Base-by-base conservation (phyloP, 1,139 yeast genomes). In the Williopsis jadinii region DNA sequence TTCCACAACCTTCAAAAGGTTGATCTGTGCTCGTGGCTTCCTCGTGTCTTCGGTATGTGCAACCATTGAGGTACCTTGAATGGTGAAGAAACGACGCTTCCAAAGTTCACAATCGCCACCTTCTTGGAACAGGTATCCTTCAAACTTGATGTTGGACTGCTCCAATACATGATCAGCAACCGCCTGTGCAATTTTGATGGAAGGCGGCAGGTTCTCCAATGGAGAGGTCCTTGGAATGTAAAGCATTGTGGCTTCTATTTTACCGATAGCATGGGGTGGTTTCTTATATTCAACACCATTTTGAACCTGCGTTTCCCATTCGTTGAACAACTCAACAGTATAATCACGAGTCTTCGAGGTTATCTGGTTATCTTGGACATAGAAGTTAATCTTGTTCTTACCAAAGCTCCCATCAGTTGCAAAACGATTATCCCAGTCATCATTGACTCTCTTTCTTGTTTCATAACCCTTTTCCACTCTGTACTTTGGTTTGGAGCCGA, bases 391-490 rank as follows among this genome's bases (percentile, higher is more conserved):
- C 51, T 80, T 78, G 45, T 86, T 75, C 51, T 90, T 72, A 3
- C 86, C 95, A 67, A 85, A 87, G 10, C 95, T 84, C 1, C 97
- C 97, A 63, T 90, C 97, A 39, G 68, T 70, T 2, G 95, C 95
- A 48, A 84, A 70, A 44, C 73, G 66, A 36, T 64, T 59, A 30
- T 68, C 69, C 79, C 88, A 76, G 3, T 70, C 60, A 60, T 83
- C 92, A 28, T 61, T 54, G 2, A 63, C 66, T 2, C 67, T 59
- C 31, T 74, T 70, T 47, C 70, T 67, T 3, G 79, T 68, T 11
- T 80, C 75, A 48, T 70, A 75, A 48, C 66, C 73, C 43, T 81
- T 77, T n/a, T 62, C 60, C 26, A 56, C 53, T 35, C 45, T 58
- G 43, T 56, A 64, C 47, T 60, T 64, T 15, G 56, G 60, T 40